Evolutionary conservation across 495 filamentous ascomycete species (phyloP).

Genomic region (Halenospora varia): DNA sequence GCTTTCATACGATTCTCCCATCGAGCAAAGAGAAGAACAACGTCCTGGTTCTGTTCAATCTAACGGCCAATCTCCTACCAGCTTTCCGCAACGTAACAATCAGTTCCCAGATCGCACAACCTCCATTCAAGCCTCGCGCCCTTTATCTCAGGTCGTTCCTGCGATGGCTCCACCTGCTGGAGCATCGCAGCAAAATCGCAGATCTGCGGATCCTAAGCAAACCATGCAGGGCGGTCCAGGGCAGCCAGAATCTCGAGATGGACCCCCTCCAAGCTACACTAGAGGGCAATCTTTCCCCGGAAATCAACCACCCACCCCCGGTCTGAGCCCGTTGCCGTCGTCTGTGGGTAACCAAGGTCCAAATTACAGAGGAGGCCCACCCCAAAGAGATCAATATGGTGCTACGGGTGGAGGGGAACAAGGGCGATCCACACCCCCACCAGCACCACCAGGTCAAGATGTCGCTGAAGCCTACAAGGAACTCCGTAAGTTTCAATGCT

Average conservation of each 20-base stretch:
- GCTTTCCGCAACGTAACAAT: slow-evolving; percentile 28
- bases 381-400: slow-evolving; percentile 22
- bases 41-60: slow-evolving; percentile 30
- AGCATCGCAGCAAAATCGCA: slow-evolving; percentile 38
- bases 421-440: slow-evolving; percentile 33
- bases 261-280: slow-evolving; percentile 34
- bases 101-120: slow-evolving; percentile 33
- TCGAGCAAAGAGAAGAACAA: slow-evolving; percentile 33
- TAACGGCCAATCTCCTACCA: slow-evolving; percentile 38
- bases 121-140: slow-evolving; percentile 32
- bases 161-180: slow-evolving; percentile 47
- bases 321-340: slow-evolving; percentile 26
- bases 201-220: slow-evolving; percentile 40
- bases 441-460: slow-evolving; percentile 17
- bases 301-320: slow-evolving; percentile 25
- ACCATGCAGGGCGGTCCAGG: slow-evolving; percentile 27
- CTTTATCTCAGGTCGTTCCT: slow-evolving; percentile 32
- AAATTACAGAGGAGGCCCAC: slow-evolving; percentile 35
- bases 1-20: slow-evolving; percentile 57
- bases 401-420: slow-evolving; percentile 17
- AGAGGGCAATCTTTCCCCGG: slow-evolving; percentile 17
- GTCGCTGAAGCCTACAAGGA: slow-evolving; percentile 43
- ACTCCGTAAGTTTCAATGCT: slow-evolving; percentile 48
- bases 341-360: slow-evolving; percentile 26
- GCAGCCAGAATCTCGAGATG: slow-evolving; percentile 44